These are phyloP conservation scores for Neofusicoccum kwambonambiense DNA, from an alignment of 2,329 filamentous ascomycete genomes.

Conservation along the genomic window DNA sequence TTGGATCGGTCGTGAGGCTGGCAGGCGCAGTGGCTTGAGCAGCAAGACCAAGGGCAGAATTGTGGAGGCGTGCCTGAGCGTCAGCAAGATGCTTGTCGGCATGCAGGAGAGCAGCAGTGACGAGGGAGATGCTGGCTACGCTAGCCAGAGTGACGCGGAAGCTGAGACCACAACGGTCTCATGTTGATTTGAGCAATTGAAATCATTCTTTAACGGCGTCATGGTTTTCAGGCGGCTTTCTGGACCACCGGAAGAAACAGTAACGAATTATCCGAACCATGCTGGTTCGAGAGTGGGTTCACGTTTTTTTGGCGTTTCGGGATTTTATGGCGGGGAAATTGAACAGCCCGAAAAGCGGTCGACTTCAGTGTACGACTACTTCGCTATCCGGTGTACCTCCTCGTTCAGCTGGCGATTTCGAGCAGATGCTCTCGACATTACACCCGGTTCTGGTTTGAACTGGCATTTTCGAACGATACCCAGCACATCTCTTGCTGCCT, in stretches of 20 bases:
- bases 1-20: constrained; percentile 48
- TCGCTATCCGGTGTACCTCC: neutral
- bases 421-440: neutral
- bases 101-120: constrained; percentile 26
- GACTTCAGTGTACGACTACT: constrained; percentile 3
- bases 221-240: neutral
- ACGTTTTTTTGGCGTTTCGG: neutral
- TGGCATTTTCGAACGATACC: neutral
- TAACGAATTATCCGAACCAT: constrained; percentile 1
- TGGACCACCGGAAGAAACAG: neutral
- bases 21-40: constrained; percentile 40
- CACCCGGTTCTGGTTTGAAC: neutral
- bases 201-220: constrained; percentile 2
- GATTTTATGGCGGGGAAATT: neutral
- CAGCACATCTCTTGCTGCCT: neutral
- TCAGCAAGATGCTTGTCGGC: constrained; percentile 46
- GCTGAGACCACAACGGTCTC: neutral
- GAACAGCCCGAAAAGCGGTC: constrained; percentile 9
- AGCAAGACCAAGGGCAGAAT: constrained; percentile 39
- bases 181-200: constrained; percentile 1
- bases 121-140: constrained; percentile 32
- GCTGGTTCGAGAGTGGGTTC: neutral
- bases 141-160: constrained; percentile 23
- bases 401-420: constrained; percentile 3
- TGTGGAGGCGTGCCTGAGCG: constrained; percentile 41